phyloP scores from a whole-genome alignment of 495 filamentous ascomycete genomes.

The Apiosordaria backusii region DNA sequence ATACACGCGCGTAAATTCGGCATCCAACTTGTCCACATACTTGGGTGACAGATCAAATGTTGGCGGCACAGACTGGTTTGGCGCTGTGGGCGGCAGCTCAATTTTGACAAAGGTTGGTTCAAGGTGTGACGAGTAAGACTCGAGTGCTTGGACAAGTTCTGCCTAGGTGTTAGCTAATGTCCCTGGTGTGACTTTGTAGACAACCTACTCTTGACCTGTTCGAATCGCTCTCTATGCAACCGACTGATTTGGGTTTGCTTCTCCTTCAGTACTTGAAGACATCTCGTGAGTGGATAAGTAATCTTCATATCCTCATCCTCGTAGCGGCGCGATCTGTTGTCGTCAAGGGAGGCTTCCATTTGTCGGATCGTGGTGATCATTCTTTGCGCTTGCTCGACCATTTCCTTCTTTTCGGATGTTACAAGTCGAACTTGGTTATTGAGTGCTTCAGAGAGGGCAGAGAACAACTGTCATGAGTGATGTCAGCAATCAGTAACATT shows the following conservation, averaged over 20 bases:
- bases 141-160: slow-evolving; percentile 90
- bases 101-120: slow-evolving; percentile 81
- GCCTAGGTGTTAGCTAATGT: slow-evolving; percentile 15
- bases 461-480: slow-evolving; percentile 62
- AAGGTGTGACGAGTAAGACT: slow-evolving; percentile 92
- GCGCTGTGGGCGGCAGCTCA: slow-evolving; percentile 72
- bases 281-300: slow-evolving; percentile 74
- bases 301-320: slow-evolving; percentile 62
- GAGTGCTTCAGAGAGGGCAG: slow-evolving; percentile 79
- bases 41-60: slow-evolving; percentile 83
- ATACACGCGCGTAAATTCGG: slow-evolving; percentile 88
- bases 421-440: slow-evolving; percentile 79
- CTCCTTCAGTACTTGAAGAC: slow-evolving; percentile 74
- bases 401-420: slow-evolving; percentile 77
- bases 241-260: slow-evolving; percentile 76
- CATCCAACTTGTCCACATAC: slow-evolving; percentile 84
- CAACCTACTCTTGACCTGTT: slow-evolving; percentile 84
- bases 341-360: slow-evolving; percentile 88
- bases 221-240: slow-evolving; percentile 82
- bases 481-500: slow-evolving; percentile 1
- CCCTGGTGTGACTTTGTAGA: background rate
- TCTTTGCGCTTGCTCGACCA: slow-evolving; percentile 81
- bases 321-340: slow-evolving; percentile 55
- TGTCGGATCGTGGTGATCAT: slow-evolving; percentile 82
- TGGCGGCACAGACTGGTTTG: slow-evolving; percentile 68